Evolutionary conservation across 2,329 filamentous ascomycete species (phyloP).

Genomic region (Elsinoe arachidis): DNA sequence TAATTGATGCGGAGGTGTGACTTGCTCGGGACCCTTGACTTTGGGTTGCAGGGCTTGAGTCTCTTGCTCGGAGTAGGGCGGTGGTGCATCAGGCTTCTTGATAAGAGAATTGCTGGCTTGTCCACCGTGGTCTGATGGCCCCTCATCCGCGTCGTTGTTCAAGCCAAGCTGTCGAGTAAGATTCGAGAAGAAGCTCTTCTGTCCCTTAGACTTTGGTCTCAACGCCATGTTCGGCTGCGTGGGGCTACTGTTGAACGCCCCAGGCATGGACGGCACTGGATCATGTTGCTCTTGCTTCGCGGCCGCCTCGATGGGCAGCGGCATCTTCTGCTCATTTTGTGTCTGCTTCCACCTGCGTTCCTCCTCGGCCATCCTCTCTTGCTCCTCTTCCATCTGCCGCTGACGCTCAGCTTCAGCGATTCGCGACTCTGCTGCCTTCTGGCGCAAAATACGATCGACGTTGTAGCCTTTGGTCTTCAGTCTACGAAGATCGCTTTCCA

Average conservation of each 20-base stretch:
- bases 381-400: conserved; percentile 55
- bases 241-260: conserved; percentile 59
- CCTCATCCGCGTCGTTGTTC: conserved; percentile 40
- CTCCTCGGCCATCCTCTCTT: conserved; percentile 37
- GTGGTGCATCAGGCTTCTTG: conserved; percentile 22
- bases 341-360: conserved; percentile 16
- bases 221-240: conserved; percentile 32
- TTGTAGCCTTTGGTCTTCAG: conserved; percentile 88
- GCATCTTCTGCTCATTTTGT: neutral
- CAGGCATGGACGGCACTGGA: conserved; percentile 53
- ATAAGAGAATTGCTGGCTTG: conserved; percentile 17
- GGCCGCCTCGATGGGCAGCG: conserved; percentile 2
- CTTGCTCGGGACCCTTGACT: conserved; percentile 22
- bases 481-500: conserved; percentile 75
- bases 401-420: conserved; percentile 76
- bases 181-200: conserved; percentile 54
- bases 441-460: conserved; percentile 83
- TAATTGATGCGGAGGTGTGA: conserved; percentile 39
- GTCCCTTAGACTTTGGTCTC: conserved; percentile 32
- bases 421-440: conserved; percentile 77
- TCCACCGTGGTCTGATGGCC: conserved; percentile 28
- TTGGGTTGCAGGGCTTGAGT: conserved; percentile 20
- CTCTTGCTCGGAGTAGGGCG: conserved; percentile 26
- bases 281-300: conserved; percentile 21
- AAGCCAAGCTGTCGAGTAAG: conserved; percentile 61